A percentile compares a stretch with the other conserved stretches of the same genome.
These are phyloP conservation scores for Daucus carota DNA, from an alignment of 129 eudicot genomes.

Conservation along the genomic window DH1_v3.0 NC_030387.2:19558501-19559000, in stretches of 20 bases:
- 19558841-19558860: slow-evolving; percentile 71
- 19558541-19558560: background rate
- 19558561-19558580: background rate
- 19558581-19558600: background rate
- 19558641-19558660: background rate
- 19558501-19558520: background rate
- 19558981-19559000: slow-evolving; percentile 37
- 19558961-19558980: background rate
- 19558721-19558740: slow-evolving; percentile 1
- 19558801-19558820: slow-evolving; percentile 69
- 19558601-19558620: background rate
- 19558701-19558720: background rate
- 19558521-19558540: background rate
- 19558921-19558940: background rate
- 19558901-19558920: slow-evolving; percentile 1
- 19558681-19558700: background rate
- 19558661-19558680: background rate
- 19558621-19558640: background rate
- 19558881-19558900: slow-evolving; percentile 79
- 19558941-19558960: background rate
- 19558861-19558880: slow-evolving; percentile 90
- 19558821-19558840: slow-evolving; percentile 61
- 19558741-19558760: slow-evolving; percentile 40
- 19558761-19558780: slow-evolving; percentile 51
- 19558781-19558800: slow-evolving; percentile 37